Evolutionary conservation across 1,139 yeast species (phyloP), one percentile per base, ranked within the genome.

Genomic region (Geotrichum restrictum): DNA sequence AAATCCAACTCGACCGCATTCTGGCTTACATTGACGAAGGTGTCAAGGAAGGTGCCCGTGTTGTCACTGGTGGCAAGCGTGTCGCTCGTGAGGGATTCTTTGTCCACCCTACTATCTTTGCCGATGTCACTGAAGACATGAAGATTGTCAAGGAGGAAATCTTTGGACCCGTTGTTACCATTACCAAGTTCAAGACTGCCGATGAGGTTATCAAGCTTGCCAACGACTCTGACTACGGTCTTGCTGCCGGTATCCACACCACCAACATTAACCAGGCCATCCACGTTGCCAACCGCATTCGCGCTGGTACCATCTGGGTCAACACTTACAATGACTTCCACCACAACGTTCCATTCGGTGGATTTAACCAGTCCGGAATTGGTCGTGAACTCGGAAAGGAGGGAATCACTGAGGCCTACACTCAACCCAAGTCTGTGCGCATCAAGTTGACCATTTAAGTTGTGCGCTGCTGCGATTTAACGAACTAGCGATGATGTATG

Each of bases 371-470:
- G 71, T 83, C 91, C 56, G 95, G 95, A 72, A 80, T 84, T 68
- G 94, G 95, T 68, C 83, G 94, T 74, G 95, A 86, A 76, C 81
- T 85, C 82, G 95, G 95, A 70, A 75, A 74, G 59, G 89, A 84
- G 69, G 91, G 87, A 47, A 46, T 49, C 29, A 77, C 85, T 63
- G 86, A 82, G 62, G 83, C 83, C 78, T 86, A 85, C 77, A 78
- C 84, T 58, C 91, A 85, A 73, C 72, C 74, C 63, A 85, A 85
- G 78, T 84, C 89, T 57, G 88, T 85, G 61, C 63, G 67, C 39
- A 57, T 63, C 49, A 56, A 53, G 55, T 37, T 54, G 22, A 46
- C 45, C 39, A 34, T 52, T 31, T 48, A 42, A 43, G 22, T 14
- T 18, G n/a, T 37, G 13, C 18, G 22, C 21, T 21, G n/a, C n/a